phyloP scores from a whole-genome alignment of 176 grass and related monocot genomes.

The Tuctoria greenei region DNA sequence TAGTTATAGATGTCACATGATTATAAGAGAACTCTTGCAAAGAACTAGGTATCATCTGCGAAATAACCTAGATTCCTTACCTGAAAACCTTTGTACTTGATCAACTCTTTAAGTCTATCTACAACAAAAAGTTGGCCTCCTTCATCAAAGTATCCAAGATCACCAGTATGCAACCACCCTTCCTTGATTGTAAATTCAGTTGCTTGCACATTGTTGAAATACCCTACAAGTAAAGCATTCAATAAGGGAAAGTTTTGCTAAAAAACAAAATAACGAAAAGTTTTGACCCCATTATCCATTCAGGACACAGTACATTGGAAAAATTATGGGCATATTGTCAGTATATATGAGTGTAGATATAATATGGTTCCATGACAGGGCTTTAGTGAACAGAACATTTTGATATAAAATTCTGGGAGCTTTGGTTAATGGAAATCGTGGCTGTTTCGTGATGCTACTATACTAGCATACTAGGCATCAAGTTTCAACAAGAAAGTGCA shows the following conservation, averaged over 20 bases:
- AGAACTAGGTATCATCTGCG: background rate
- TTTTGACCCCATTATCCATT: background rate
- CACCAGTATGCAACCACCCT: slow-evolving; percentile 95
- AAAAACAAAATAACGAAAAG: background rate
- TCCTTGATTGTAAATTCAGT: slow-evolving; percentile 80
- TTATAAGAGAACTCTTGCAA: slow-evolving; percentile 4
- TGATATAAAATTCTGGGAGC: background rate
- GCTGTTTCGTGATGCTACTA: background rate
- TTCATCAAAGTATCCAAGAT: slow-evolving; percentile 81
- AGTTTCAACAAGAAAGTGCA: background rate
- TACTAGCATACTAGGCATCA: background rate
- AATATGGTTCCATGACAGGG: background rate
- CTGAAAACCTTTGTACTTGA: slow-evolving; percentile 97
- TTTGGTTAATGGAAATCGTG: background rate
- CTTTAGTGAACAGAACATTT: background rate
- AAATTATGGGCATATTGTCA: background rate
- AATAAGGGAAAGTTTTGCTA: background rate
- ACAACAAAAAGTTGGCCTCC: slow-evolving; percentile 79
- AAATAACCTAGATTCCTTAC: slow-evolving; percentile 29
- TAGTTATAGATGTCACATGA: background rate
- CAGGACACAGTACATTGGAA: background rate
- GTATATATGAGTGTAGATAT: background rate
- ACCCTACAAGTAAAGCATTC: slow-evolving; percentile 47
- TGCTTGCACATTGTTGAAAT: slow-evolving; percentile 92
- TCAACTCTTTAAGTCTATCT: slow-evolving; percentile 95